Conservation (phyloP, 192 early-diverging fungal species). For the Anaeromyces robustus region DNA sequence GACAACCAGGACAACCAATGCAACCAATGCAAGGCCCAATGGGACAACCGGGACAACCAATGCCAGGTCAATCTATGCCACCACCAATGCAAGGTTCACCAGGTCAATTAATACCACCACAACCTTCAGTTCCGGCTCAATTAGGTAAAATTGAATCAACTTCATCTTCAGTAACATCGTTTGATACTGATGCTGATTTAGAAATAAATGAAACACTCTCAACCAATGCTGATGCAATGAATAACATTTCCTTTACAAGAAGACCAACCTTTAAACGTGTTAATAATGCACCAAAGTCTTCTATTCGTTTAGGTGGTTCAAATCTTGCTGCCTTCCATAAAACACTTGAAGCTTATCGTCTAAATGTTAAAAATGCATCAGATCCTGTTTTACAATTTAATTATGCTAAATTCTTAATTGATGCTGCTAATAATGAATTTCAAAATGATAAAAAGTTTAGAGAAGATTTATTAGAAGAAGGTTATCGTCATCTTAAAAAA, state of each 20-base stretch:
- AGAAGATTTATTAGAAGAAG: slow-evolving; percentile 3
- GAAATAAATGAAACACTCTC: not conserved
- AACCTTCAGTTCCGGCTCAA: not conserved
- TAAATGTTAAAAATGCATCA: not conserved
- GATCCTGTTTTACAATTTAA: not conserved
- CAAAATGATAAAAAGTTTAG: not conserved
- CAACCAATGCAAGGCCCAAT: not conserved
- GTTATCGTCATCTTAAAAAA: slow-evolving; percentile 4
- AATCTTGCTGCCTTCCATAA: not conserved
- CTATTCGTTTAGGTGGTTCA: not conserved
- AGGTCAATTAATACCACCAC: not conserved
- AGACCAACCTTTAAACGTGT: not conserved
- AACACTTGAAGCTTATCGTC: not conserved
- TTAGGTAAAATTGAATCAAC: not conserved
- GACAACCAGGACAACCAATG: not conserved
- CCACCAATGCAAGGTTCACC: not conserved
- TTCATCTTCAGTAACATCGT: not conserved
- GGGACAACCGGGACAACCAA: not conserved
- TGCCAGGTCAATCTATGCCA: not conserved
- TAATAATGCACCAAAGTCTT: not conserved
- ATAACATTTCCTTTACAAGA: not conserved
- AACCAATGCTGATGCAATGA: not conserved
- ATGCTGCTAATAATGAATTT: not conserved
- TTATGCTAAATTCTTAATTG: not conserved
- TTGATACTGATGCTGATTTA: not conserved